Conservation (phyloP, 441 rosid species). For the Isatis lusitanica region DNA sequence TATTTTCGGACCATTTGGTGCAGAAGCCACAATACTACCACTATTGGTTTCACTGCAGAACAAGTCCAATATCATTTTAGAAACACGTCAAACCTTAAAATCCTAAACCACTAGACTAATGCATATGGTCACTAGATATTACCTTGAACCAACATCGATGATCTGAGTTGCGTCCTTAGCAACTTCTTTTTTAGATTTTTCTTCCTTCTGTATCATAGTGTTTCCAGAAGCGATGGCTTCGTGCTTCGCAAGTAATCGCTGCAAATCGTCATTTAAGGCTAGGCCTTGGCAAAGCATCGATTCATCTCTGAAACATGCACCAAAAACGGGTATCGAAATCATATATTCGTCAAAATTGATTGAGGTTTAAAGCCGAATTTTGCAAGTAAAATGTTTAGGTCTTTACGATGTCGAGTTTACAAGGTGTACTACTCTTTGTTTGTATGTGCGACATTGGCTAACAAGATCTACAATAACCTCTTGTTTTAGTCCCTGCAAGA, state of each 20-base stretch:
- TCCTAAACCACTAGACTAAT: neutral
- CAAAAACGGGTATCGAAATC: neutral
- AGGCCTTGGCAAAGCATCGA: constrained; percentile 90
- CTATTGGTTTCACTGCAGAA: constrained; percentile 48
- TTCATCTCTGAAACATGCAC: constrained; percentile 66
- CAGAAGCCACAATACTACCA: constrained; percentile 55
- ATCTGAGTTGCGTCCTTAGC: constrained; percentile 42
- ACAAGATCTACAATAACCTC: constrained; percentile 94
- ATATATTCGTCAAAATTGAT: neutral
- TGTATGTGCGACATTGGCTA: constrained; percentile 91
- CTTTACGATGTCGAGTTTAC: constrained; percentile 96
- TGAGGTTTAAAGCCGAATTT: neutral
- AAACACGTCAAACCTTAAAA: neutral
- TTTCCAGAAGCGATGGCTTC: constrained; percentile 80
- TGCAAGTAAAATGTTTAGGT: neutral
- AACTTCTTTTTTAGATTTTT: constrained; percentile 50
- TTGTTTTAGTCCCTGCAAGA: constrained; percentile 83
- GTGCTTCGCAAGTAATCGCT: constrained; percentile 83
- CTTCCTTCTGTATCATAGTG: constrained; percentile 34
- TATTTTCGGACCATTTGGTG: constrained; percentile 65
- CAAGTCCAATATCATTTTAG: neutral
- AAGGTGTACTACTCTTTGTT: constrained; percentile 96
- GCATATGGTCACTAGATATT: neutral
- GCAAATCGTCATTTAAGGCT: constrained; percentile 93
- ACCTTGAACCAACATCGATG: constrained; percentile 43